phyloP scores from a whole-genome alignment of 1,284 basidiomycete species.

The Rhodotorula glutinis region DNA sequence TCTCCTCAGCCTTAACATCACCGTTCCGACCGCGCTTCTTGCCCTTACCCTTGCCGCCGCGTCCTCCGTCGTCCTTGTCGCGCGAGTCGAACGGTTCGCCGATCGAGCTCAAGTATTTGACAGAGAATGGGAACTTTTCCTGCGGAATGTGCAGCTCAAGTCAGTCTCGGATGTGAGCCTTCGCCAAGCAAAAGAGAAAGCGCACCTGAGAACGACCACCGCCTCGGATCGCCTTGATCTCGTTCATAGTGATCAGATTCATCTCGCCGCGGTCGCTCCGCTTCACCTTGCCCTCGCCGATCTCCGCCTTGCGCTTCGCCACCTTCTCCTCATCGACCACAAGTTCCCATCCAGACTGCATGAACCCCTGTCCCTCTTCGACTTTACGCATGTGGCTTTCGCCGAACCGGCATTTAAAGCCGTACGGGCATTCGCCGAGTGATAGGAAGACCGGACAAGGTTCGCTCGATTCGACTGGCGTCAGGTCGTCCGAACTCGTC shows the following conservation, averaged over 20 bases:
- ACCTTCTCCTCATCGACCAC: constrained; percentile 60
- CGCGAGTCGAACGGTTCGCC: constrained; percentile 39
- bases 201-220: constrained; percentile 56
- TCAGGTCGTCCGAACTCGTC: constrained; percentile 56
- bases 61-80: constrained; percentile 7
- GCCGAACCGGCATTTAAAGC: constrained; percentile 87
- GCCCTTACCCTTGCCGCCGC: constrained; percentile 17
- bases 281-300: constrained; percentile 49
- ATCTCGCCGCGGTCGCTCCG: constrained; percentile 59
- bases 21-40: constrained; percentile 29
- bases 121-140: constrained; percentile 37
- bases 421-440: constrained; percentile 76
- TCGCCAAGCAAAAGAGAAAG: constrained; percentile 1
- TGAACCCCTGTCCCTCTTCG: constrained; percentile 36
- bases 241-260: constrained; percentile 64
- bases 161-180: neutral
- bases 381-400: constrained; percentile 60
- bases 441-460: constrained; percentile 70
- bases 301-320: constrained; percentile 47
- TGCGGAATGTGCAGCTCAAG: neutral
- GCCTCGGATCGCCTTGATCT: constrained; percentile 59
- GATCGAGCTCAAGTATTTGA: constrained; percentile 37
- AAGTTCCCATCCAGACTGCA: constrained; percentile 47
- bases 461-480: constrained; percentile 49
- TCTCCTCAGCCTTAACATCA: constrained; percentile 7